Base-by-base conservation (phyloP, 345 rosid species). In the Melastoma malabathricum region DNA sequence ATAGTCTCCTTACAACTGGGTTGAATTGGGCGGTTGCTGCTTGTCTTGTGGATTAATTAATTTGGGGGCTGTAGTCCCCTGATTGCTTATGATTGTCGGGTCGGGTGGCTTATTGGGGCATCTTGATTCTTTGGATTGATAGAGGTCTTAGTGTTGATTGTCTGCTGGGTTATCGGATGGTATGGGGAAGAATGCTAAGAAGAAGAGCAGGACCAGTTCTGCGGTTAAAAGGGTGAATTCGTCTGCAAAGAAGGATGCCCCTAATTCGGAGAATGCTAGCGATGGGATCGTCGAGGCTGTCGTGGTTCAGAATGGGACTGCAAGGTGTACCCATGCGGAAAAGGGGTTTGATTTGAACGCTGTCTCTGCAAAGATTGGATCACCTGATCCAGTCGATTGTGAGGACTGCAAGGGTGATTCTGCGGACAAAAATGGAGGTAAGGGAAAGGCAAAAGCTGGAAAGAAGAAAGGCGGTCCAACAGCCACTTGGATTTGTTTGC, bases 151-250 rank as follows among this genome's bases (percentile, higher is more conserved):
- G 10, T 34, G 41, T 34, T 34, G 41, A 34, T 34, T 34, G 41
- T 34, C 41, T 34, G 41, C 41, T 34, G 41, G 41, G 41, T 34
- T 34, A 48, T 48, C 15, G 41, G 41, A 34, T 34, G 6, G 41
- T 43, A 93, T 93, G 99, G 99, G 92, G 72, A 93, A 85, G 78
- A 85, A 68, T 61, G 81, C 70, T 43, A 80, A 81, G 84, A 93
- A 71, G 75, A 85, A 73, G 74, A 68, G 66, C 38, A 80, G 89
- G 66, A 54, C 73, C 12, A 73, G 79, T 50, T 58, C 70, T 8
- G 82, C 73, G 72, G 92, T 74, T 66, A 83, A 75, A 65, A 69
- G 55, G 45, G 61, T 18, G 27, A 50, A 54, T 0, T 39, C 60
- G 44, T 62, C 18, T 45, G 51, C 84, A 47, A 70, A 66, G 29